Base-by-base conservation (phyloP, 1,139 yeast species). In the Yamadazyma taylorii region DNA sequence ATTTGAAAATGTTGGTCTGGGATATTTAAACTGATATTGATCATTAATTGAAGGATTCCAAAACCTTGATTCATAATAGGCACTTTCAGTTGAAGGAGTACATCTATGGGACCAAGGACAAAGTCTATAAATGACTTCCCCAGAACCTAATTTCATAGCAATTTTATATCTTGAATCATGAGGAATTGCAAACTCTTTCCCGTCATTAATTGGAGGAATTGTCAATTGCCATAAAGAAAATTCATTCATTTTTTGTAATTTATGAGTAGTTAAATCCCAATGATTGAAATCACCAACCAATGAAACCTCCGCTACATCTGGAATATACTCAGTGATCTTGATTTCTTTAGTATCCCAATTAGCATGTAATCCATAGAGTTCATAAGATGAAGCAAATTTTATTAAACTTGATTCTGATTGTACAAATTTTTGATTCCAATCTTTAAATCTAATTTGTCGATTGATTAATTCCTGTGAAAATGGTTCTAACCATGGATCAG, bases 61-160 rank as follows among this genome's bases (percentile, higher is more conserved):
- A 61, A 87, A 92, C 38, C 95, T 69, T 3, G 94, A 95, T 47
- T 92, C 97, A 55, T 86, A 92, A 33, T 67, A 51, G 11, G 56
- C 50, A 25, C 48, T 56, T 22, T 60, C 61, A 14, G 55, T 59
- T 3, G 85, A 80, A 43, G 85, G 86, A 5, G 95, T 86, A 9
- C 95, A 96, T 40, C 97, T 71, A 19, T 70, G 70, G 38, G 81
- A 80, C 95, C 97, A 92, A 1, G 96, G 95, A 31, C 96, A 96
- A 39, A 92, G 66, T 37, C 97, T 70, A 50, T 83, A 92, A 30
- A 90, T 63, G 36, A 77, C 67, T 45, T 83, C 83, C 2, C 95
- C 96, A 32, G 76, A 72, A 0, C 83, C 79, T 36, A 80, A 61
- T 11, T 74, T 70, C 66, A 92, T 67, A 35, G 82, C 72, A 33